phyloP scores from a whole-genome alignment of 768 basidiomycete genomes.

The Auriscalpium microsporum region DNA sequence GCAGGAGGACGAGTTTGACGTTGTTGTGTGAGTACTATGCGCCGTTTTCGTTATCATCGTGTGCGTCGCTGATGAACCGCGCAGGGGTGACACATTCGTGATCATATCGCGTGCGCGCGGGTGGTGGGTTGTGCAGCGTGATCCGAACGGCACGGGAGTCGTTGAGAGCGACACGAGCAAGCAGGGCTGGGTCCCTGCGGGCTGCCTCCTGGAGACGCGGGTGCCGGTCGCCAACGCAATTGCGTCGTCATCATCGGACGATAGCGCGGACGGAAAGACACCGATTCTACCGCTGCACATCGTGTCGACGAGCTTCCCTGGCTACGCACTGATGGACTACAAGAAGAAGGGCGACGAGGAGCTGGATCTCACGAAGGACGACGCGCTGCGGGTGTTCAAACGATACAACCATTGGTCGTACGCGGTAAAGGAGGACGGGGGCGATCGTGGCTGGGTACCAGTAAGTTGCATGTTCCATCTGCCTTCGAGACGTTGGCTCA shows the following conservation, averaged over 20 bases:
- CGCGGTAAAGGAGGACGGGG: slow-evolving; percentile 88
- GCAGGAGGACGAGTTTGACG: slow-evolving; percentile 97
- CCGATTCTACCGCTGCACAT: slow-evolving; percentile 88
- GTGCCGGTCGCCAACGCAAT: slow-evolving; percentile 86
- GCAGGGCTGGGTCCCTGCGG: slow-evolving; percentile 97
- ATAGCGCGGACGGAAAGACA: slow-evolving; percentile 35
- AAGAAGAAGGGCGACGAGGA: slow-evolving; percentile 91
- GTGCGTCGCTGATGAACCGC: neutral
- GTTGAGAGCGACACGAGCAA: slow-evolving; percentile 70
- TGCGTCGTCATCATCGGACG: slow-evolving; percentile 43
- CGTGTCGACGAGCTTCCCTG: slow-evolving; percentile 96
- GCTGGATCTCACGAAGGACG: slow-evolving; percentile 81
- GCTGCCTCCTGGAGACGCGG: slow-evolving; percentile 88
- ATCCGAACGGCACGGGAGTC: slow-evolving; percentile 75
- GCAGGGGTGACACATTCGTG: slow-evolving; percentile 86
- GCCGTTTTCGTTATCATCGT: slow-evolving; percentile 8
- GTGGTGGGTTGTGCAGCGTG: slow-evolving; percentile 99
- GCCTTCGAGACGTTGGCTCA: neutral
- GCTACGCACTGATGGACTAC: slow-evolving; percentile 94
- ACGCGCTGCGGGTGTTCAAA: slow-evolving; percentile 88
- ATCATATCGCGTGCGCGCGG: slow-evolving; percentile 92
- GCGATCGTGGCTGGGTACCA: slow-evolving; percentile 95
- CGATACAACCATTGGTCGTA: slow-evolving; percentile 98
- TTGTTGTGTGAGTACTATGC: slow-evolving; percentile 69
- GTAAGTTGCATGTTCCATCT: slow-evolving; percentile 32